Base-by-base conservation (phyloP, 768 basidiomycete genomes). In the Boletus eberwhitei region DNA sequence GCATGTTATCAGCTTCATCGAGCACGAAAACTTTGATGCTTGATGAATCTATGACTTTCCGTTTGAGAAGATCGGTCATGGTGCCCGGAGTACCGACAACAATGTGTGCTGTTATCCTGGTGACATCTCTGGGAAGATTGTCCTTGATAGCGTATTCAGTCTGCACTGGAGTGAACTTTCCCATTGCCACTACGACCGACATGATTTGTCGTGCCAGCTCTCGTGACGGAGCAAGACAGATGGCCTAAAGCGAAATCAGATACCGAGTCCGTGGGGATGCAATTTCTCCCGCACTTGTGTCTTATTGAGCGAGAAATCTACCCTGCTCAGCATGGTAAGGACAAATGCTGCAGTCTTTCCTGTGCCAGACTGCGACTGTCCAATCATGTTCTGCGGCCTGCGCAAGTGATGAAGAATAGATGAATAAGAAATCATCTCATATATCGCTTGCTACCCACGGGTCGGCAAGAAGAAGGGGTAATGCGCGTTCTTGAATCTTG, bases 301-400 rank as follows among this genome's bases (percentile, higher is more conserved):
- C 59, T 87, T 86, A 59, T 88, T 82, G 42, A 85, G 75, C 21
- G 82, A 77, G 63, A 88, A 95, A 72, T 98, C 93, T 44, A 98
- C 81, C 38, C 96, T 86, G 68, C 90, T 94, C 16, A 98, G 81
- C 95, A 99, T 98, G 12, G 96, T 95, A 46, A 99, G 78, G 13
- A 94, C 92, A 70, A 99, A 99, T 11, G 97, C 97, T 5, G 97
- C 97, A 3, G 97, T 98, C 77, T 99, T 99, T 46, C 97, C 97
- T 9, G 97, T 99, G 37, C 97, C 97, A 34, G 97, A 98, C 66
- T 99, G 97, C 48, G 95, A 98, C 75, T 99, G 97, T 17, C 94
- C 97, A 67, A 98, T 98, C 88, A 98, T 95, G 73, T 98, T 98
- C 49, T 86, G 88, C 12, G 96, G 89, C n/a, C 96, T 99, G 37